Conservation (phyloP, 2,329 filamentous ascomycete species). For the Reticulascus tulasneorum region DNA sequence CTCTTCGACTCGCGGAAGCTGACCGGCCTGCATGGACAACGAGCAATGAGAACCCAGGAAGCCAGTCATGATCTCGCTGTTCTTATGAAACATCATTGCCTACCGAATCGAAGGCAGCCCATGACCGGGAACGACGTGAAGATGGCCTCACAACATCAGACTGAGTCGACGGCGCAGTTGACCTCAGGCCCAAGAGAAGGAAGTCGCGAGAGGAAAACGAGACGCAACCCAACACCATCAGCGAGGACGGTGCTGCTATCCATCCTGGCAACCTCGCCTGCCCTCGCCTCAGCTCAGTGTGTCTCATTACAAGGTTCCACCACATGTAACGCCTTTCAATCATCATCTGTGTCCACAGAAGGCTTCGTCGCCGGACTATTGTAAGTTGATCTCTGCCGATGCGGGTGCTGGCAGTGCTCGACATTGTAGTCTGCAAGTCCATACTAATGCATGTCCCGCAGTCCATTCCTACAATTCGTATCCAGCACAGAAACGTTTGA, state of each 20-base stretch:
- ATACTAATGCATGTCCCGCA: slow-evolving; percentile 34
- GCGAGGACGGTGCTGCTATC: slow-evolving; percentile 15
- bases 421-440: too few relatives aligned
- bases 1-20: too few relatives aligned
- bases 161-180: too few relatives aligned
- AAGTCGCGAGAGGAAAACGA: not conserved
- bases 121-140: not conserved
- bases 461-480: slow-evolving; percentile 82
- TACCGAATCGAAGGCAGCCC: not conserved
- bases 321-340: slow-evolving; percentile 67
- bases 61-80: slow-evolving; percentile 9
- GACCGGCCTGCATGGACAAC: not conserved
- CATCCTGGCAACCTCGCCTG: slow-evolving; percentile 31
- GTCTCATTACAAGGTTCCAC: slow-evolving; percentile 67
- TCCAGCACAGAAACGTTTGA: slow-evolving; percentile 76
- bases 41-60: slow-evolving; percentile 1
- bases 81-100: slow-evolving; percentile 2
- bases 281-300: slow-evolving; percentile 28
- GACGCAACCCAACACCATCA: slow-evolving; percentile 3
- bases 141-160: not conserved
- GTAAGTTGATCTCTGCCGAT: too few relatives aligned
- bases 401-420: not conserved
- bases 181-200: not conserved
- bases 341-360: slow-evolving; percentile 67
- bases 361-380: slow-evolving; percentile 55